Evolutionary conservation across 2,329 filamentous ascomycete genomes (phyloP), one percentile per base, ranked within the genome.

Genomic region (Sclerotinia nivalis): DNA sequence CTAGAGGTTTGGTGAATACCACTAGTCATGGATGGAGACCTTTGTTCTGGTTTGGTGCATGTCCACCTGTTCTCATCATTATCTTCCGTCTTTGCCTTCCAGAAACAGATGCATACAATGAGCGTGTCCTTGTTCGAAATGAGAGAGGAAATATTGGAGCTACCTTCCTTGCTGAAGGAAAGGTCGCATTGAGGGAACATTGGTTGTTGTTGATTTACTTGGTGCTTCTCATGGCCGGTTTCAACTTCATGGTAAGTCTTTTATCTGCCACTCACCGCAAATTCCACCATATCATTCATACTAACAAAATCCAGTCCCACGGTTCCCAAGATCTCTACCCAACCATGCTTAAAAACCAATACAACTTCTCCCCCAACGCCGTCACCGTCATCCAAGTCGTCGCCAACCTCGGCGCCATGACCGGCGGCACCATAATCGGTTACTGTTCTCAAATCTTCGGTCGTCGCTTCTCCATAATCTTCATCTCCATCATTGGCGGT

Each of bases 211-310:
- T 97, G 69, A 82, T 89, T 49, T 97, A 97, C 80, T 84, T 97
- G 70, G 92, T 97, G 9, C 83, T 97, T 28, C 83, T 97, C 52
- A 96, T 96, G 92, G 90, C 92, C 1, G 93, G 93, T 5, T 96
- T 97, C 83, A 97, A 96, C 81, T 96, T 96, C 78, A 93, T 96
- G 91, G 88, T 91, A 75, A 87, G 90, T 86, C 85, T 77, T 88
- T 20, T 73, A 83, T 88, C 74, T 9, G 6, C 4, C n/a, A 40
- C 13, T 37, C 10, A 40, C 49, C 4, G 9, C 4, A 52, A 64
- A n/a, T 8, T 1, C 10, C 4, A 12, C 43, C 7, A 34, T 18
- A 22, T 9, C 20, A 15, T 8, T 52, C n/a, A 28, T 43, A 43
- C 66, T 68, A 61, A 68, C 18, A 4, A 50, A 34, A 25, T 43